Percentiles rank a stretch among this genome's conserved stretches.
Conservation (phyloP, 108 stramenopile species). For the Skeletonema grethae region DNA sequence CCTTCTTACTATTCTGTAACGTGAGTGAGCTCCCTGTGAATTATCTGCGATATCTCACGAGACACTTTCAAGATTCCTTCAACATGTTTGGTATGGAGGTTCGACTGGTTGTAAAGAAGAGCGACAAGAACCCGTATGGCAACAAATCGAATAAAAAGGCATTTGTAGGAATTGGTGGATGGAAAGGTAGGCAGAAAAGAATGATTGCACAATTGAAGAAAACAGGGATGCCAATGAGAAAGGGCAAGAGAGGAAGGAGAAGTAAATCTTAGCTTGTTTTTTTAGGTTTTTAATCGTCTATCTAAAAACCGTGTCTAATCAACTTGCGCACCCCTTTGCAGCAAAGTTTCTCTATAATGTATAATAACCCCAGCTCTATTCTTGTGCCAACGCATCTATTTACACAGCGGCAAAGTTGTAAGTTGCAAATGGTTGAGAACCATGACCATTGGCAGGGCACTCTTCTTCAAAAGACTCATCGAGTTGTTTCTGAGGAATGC, state of each 20-base stretch:
- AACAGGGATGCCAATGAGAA: conserved; percentile 35
- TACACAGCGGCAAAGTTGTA: conserved; percentile 21
- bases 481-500: conserved; percentile 24
- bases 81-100: conserved; percentile 84
- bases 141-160: conserved; percentile 41
- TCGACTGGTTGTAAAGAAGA: conserved; percentile 75
- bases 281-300: neutral
- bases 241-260: conserved; percentile 19
- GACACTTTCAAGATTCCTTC: conserved; percentile 87
- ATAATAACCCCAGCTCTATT: neutral
- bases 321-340: neutral
- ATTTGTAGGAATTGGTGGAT: conserved; percentile 70
- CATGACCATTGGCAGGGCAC: conserved; percentile 19
- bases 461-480: conserved; percentile 15
- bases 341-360: neutral
- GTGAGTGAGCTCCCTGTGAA: conserved; percentile 59
- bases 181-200: conserved; percentile 63
- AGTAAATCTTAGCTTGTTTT: neutral
- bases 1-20: conserved; percentile 87
- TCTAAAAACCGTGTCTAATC: neutral
- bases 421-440: conserved; percentile 23
- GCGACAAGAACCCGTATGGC: conserved; percentile 71
- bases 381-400: neutral
- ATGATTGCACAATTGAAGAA: conserved; percentile 48
- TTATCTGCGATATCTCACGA: conserved; percentile 77